Evolutionary conservation across 345 rosid species (phyloP), one percentile per base, ranked within the genome.

Genomic region (Lumnitzera racemosa): DNA sequence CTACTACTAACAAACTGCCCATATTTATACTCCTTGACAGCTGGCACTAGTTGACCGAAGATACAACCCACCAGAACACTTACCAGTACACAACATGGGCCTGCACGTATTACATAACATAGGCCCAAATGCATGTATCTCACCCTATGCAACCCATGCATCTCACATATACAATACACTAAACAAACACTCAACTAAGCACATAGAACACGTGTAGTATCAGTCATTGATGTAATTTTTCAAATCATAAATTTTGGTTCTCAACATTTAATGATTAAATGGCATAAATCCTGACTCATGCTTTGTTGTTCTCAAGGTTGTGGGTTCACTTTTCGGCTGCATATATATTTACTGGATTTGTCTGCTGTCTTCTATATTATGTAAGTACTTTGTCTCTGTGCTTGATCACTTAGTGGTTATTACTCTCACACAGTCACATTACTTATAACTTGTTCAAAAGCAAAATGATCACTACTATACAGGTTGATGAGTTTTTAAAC

Each of bases 281-380:
- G 13, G 31, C 24, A 53, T 2, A 11, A 53, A 17, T 53, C 27
- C 56, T 16, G 24, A 20, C 56, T 20, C 13, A 24, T 53, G 56
- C 13, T 20, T 24, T 68, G 15, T 24, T 61, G 46, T 61, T 66
- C 61, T 79, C 73, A 80, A 91, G 98, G 98, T 67, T 91, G 67
- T 91, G 96, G 98, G 58, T 87, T 69, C 98, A 89, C 85, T 91
- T 91, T 72, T 83, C 80, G 61, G 95, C 98, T 49, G 85, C 81
- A 61, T 91, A 91, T 78, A 56, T 85, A 67, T 85, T 92, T 77
- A 85, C 98, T 0, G 91, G 78, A 46, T 75, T 81, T 76, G 96
- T 92, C 67, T 89, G 98, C 89, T 85, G 72, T 76, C 86, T 91
- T 67, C 95, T 92, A 55, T 85, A 83, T 72, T 47, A 13, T 60